A percentile compares a stretch with the other conserved stretches of the same genome.
These are phyloP conservation scores for Suhomyces pyralidae DNA, from an alignment of 805 yeast species.

Conservation along the genomic window DNA sequence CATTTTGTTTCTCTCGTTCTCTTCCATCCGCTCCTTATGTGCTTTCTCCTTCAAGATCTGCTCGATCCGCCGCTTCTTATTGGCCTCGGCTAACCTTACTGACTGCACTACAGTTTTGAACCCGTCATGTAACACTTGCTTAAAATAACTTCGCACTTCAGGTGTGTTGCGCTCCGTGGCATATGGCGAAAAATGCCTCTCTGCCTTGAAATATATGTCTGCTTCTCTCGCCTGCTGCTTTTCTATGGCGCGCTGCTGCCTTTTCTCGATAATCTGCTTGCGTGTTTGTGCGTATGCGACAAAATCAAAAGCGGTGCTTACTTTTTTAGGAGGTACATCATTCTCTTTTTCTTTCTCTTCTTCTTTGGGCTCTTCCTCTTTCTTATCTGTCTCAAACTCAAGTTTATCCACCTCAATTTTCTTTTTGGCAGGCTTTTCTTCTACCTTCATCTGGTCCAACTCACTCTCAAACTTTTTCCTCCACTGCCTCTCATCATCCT, in stretches of 20 bases:
- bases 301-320: slow-evolving; percentile 45
- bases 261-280: slow-evolving; percentile 30
- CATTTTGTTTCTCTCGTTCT: slow-evolving; percentile 27
- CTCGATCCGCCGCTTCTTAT: slow-evolving; percentile 12
- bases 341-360: background rate
- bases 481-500: slow-evolving; percentile 35
- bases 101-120: slow-evolving; percentile 33
- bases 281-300: slow-evolving; percentile 55
- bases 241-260: slow-evolving; percentile 18
- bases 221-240: slow-evolving; percentile 20
- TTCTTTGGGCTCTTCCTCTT: slow-evolving; percentile 1
- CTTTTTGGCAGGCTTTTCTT: slow-evolving; percentile 11
- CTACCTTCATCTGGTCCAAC: slow-evolving; percentile 10
- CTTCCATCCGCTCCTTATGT: slow-evolving; percentile 26
- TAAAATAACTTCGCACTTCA: slow-evolving; percentile 22
- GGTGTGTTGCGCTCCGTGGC: slow-evolving; percentile 21
- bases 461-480: slow-evolving; percentile 24
- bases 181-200: slow-evolving; percentile 36
- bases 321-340: background rate
- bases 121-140: slow-evolving; percentile 20
- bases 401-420: background rate
- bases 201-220: slow-evolving; percentile 39
- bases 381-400: background rate
- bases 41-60: slow-evolving; percentile 16
- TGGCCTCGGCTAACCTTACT: slow-evolving; percentile 25